Evolutionary conservation across 768 basidiomycete species (phyloP).

Genomic region (Ephemerocybe angulata): DNA sequence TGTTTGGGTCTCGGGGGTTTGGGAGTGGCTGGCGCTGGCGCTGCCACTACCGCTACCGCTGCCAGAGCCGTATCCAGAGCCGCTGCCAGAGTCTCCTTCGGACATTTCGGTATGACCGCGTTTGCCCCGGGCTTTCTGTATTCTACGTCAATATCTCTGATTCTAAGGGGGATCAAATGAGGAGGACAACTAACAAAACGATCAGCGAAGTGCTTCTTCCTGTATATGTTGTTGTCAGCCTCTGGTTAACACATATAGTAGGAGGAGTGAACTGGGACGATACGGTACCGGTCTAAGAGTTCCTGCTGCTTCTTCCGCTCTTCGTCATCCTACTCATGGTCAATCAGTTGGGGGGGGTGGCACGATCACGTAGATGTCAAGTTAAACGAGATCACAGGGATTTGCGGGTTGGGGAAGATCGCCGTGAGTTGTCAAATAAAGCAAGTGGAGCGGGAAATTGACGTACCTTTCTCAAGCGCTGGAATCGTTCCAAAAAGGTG

Average conservation of each 20-base stretch:
- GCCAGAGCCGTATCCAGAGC: not conserved
- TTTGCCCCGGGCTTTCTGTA: slow-evolving; percentile 58
- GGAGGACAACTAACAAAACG: slow-evolving; percentile 55
- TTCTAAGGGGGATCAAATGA: not conserved
- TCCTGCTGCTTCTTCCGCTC: slow-evolving; percentile 56
- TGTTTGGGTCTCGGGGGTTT: no score
- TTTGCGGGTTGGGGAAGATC: not conserved
- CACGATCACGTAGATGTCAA: no score
- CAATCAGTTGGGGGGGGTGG: no score
- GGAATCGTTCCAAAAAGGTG: slow-evolving; percentile 63
- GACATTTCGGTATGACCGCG: slow-evolving; percentile 27
- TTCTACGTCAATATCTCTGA: not conserved
- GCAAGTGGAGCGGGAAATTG: not conserved
- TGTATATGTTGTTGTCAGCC: slow-evolving; percentile 21
- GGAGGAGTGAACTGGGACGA: not conserved
- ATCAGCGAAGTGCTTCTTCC: slow-evolving; percentile 58
- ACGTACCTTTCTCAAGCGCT: slow-evolving; percentile 52
- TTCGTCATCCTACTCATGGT: slow-evolving; percentile 48
- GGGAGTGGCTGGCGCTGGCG: not conserved
- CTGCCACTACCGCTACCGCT: not conserved
- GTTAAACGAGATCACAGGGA: not conserved
- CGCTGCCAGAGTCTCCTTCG: slow-evolving; percentile 12
- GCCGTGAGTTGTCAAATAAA: not conserved
- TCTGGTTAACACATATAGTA: not conserved
- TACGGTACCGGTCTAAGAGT: slow-evolving; percentile 42